Evolutionary conservation across 805 yeast species (phyloP).

Genomic region (Dipodascus geniculatus): DNA sequence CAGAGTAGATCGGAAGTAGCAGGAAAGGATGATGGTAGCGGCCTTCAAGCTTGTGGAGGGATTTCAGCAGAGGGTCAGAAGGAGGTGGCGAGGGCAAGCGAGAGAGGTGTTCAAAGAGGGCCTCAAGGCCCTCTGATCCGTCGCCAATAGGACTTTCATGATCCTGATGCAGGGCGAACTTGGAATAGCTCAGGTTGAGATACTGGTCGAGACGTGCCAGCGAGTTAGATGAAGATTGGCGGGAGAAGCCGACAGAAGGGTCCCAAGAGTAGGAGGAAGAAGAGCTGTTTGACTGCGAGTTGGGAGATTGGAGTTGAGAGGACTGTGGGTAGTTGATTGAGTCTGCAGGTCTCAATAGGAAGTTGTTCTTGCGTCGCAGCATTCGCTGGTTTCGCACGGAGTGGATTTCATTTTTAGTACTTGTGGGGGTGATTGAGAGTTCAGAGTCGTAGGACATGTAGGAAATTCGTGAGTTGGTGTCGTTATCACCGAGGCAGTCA

Average conservation of each 20-base stretch:
- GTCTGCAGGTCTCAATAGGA: neutral
- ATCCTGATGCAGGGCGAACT: neutral
- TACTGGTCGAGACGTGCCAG: neutral
- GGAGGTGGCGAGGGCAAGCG: neutral
- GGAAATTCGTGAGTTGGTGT: neutral
- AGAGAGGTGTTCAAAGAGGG: neutral
- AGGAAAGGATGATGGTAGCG: neutral
- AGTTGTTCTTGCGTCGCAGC: neutral
- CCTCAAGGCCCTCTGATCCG: neutral
- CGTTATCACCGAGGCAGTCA: neutral
- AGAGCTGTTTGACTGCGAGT: neutral
- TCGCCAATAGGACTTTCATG: neutral
- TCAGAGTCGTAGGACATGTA: neutral
- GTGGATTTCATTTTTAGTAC: neutral
- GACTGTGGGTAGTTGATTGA: neutral
- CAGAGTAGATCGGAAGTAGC: neutral
- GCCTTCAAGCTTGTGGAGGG: neutral
- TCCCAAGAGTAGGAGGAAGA: neutral
- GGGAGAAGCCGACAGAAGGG: neutral
- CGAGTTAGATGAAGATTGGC: neutral
- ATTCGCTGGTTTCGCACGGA: neutral
- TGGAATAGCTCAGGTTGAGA: neutral
- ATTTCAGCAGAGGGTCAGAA: neutral
- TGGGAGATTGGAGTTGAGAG: neutral
- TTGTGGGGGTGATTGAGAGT: neutral